These are phyloP conservation scores for Neltuma alba DNA, from an alignment of 306 rosid species.

Conservation along the genomic window DNA sequence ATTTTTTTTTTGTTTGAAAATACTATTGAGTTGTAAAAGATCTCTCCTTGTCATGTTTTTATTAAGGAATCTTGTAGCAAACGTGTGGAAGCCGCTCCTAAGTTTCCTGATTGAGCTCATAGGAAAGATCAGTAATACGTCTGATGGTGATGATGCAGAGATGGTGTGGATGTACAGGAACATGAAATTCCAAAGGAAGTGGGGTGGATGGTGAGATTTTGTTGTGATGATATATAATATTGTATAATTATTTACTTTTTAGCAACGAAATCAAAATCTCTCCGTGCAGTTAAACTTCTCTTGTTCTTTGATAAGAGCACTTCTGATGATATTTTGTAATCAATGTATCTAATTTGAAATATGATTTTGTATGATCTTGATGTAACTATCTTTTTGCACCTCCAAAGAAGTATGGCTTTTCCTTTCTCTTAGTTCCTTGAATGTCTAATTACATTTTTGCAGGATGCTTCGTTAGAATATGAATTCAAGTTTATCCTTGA, in stretches of 20 bases:
- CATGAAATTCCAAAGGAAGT: conserved; percentile 27
- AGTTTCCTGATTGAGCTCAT: not conserved
- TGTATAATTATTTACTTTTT: conserved; percentile 33
- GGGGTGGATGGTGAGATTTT: not conserved
- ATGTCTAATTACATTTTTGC: too few species aligned
- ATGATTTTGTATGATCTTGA: not conserved
- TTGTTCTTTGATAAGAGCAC: not conserved
- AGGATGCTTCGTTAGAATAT: too few species aligned
- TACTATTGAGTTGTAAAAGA: not conserved
- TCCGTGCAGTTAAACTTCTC: not conserved
- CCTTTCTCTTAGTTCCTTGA: too few species aligned
- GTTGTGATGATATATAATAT: conserved; percentile 24
- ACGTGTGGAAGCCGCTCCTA: not conserved
- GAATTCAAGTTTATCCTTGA: too few species aligned
- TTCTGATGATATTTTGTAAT: not conserved
- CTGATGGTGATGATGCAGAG: conserved; percentile 8
- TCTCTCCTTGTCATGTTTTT: not conserved
- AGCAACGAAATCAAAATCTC: not conserved
- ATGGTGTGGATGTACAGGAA: conserved; percentile 37
- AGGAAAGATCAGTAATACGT: conserved; percentile 15
- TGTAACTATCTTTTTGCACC: not conserved
- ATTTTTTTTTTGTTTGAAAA: not conserved
- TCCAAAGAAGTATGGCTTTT: not conserved
- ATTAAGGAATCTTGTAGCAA: not conserved
- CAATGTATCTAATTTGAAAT: not conserved